Conservation (phyloP, 106 monocot genomes). For the Acanthochlamys bracteata region DNA sequence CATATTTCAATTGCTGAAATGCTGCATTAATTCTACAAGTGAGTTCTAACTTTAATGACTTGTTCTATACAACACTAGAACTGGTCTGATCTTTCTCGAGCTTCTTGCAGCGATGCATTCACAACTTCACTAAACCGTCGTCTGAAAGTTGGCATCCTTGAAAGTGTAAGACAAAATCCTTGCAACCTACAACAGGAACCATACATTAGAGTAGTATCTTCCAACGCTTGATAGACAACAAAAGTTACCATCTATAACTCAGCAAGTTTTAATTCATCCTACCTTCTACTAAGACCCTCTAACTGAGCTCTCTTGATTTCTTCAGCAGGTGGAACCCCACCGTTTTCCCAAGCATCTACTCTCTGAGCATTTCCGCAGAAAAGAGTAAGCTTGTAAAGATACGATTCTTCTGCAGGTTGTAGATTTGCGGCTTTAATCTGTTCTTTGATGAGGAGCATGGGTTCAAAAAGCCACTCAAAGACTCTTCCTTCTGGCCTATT, state of each 20-base stretch:
- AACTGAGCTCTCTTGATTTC: slow-evolving; percentile 26
- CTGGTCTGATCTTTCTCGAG: too few species aligned
- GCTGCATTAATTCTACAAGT: too few species aligned
- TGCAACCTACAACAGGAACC: slow-evolving; percentile 16
- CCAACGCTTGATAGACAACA: background rate
- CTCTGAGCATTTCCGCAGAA: slow-evolving; percentile 25
- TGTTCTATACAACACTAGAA: too few species aligned
- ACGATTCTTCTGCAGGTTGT: slow-evolving; percentile 21
- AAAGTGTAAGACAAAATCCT: slow-evolving; percentile 20
- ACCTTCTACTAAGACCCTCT: slow-evolving; percentile 30
- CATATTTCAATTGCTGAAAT: too few species aligned
- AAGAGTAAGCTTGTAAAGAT: slow-evolving; percentile 29
- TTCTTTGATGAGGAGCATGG: slow-evolving; percentile 29
- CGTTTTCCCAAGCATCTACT: slow-evolving; percentile 21
- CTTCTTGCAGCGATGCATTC: slow-evolving; percentile 21
- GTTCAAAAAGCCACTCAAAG: slow-evolving; percentile 38
- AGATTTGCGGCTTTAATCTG: slow-evolving; percentile 26
- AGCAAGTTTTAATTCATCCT: background rate
- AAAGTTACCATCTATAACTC: background rate
- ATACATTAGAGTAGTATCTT: too few species aligned
- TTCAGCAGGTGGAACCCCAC: slow-evolving; percentile 21
- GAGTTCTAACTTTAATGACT: too few species aligned
- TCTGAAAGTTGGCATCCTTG: slow-evolving; percentile 31
- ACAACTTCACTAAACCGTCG: slow-evolving; percentile 23
- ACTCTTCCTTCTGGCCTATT: slow-evolving; percentile 32